Percentiles rank a stretch among this genome's conserved stretches.
These are phyloP conservation scores for Aureobasidium melanogenum DNA, from an alignment of 2,329 filamentous ascomycete species.

Conservation along the genomic window DNA sequence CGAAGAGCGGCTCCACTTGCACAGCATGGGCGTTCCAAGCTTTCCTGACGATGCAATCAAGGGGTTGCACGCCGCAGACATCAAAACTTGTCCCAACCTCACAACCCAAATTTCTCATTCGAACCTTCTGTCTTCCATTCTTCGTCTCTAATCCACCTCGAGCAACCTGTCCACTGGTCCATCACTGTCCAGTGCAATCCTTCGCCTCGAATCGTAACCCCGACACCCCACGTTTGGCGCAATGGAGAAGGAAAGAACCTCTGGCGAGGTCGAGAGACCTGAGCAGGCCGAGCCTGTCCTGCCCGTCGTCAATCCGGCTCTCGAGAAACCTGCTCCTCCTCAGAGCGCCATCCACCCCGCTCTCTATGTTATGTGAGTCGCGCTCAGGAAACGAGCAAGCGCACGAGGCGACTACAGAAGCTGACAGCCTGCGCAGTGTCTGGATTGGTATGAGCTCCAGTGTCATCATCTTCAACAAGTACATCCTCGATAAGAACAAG, in stretches of 20 bases:
- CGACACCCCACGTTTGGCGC: conserved; percentile 27
- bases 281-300: conserved; percentile 54
- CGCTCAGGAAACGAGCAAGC: not conserved
- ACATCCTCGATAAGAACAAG: conserved; percentile 65
- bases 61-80: not conserved
- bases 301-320: conserved; percentile 69
- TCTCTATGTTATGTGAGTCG: conserved; percentile 65
- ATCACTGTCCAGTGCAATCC: not conserved
- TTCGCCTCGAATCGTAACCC: not conserved
- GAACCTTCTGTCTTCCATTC: not conserved
- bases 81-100: conserved; percentile 9
- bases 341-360: conserved; percentile 64
- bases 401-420: not conserved
- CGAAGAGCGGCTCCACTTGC: conserved; percentile 7
- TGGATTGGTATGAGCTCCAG: conserved; percentile 92
- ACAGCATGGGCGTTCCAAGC: not conserved
- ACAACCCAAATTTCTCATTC: not conserved
- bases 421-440: conserved; percentile 43
- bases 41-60: conserved; percentile 6
- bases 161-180: not conserved
- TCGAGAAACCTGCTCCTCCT: conserved; percentile 59
- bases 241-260: conserved; percentile 75
- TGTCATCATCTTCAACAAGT: conserved; percentile 99
- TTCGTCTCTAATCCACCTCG: not conserved
- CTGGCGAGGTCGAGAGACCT: conserved; percentile 61